Base-by-base conservation (phyloP, 345 rosid species). In the Dipteronia dyeriana region DNA sequence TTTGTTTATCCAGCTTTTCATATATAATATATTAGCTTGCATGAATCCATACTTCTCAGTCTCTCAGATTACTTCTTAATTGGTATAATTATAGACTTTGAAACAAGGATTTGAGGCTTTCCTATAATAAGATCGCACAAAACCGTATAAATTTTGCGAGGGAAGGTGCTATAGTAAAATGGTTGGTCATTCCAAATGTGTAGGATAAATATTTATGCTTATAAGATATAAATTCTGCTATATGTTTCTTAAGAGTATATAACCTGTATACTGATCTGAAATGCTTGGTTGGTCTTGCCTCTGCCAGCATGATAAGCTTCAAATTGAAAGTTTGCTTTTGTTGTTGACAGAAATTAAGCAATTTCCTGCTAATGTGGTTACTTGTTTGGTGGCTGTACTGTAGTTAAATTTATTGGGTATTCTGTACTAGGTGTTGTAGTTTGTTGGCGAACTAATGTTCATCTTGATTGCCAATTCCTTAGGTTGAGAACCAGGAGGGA, bases 401-500 rank as follows among this genome's bases (percentile, higher is more conserved):
- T 6, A 38, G 41, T 38, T 38, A 38, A 38, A 38, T 38, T 38
- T 38, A 38, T 38, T 38, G 41, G 41, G 41, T 38, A 38, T 38
- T 38, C 7, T 38, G 41, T 38, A 26, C 26, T 26, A 26, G 26
- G 26, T 26, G 26, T 26, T 26, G 26, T 26, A 26, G 26, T 26
- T 26, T 26, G 26, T 26, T 26, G 26, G 26, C 26, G 41, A 38
- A 38, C 41, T 38, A 38, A 38, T 6, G 7, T 38, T 38, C 3
- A 38, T 3, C 41, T 38, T 38, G 41, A 38, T 38, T 38, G 41
- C 41, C 41, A 38, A 38, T 38, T 38, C 41, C 7, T 6, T 73
- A 96, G 99, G 98, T 96, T 12, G 99, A 95, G 81, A 95, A 95
- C 79, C 99, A 95, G 77, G 99, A 95, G 85, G 99, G 99, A 51